A percentile compares a stretch with the other conserved stretches of the same genome.
phyloP scores from a whole-genome alignment of 345 rosid species.

The Adansonia digitata region DNA sequence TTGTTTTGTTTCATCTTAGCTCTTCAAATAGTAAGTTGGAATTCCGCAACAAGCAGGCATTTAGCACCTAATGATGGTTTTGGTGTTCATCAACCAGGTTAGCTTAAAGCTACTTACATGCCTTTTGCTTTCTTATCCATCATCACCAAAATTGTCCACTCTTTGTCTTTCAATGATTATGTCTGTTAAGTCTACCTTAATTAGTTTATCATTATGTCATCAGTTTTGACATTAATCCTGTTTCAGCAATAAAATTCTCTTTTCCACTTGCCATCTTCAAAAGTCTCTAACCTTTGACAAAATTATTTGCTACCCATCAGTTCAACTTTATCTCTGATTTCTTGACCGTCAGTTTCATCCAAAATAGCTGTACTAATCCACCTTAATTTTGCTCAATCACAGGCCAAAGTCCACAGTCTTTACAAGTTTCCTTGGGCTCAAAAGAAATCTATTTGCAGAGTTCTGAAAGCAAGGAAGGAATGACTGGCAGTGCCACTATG shows the following conservation, averaged over 20 bases:
- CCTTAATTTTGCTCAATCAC: not conserved
- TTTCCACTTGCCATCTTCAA: not conserved
- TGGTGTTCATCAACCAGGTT: constrained; percentile 41
- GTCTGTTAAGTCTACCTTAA: not conserved
- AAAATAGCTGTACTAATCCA: not conserved
- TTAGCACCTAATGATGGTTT: constrained; percentile 34
- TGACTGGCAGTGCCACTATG: not conserved
- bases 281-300: not conserved
- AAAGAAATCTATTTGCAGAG: constrained; percentile 18
- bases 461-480: not conserved
- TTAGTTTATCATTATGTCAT: not conserved
- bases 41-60: constrained; percentile 44
- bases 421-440: not conserved
- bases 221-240: not conserved
- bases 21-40: constrained; percentile 42
- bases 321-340: not conserved
- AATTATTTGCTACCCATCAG: too few relatives aligned
- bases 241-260: not conserved
- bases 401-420: not conserved
- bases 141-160: not conserved
- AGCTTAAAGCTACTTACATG: not conserved
- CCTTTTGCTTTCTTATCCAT: not conserved
- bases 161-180: not conserved
- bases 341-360: not conserved
- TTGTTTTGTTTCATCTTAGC: constrained; percentile 28